These are phyloP conservation scores for Ceratocystiopsis sp. DNA, from an alignment of 2,329 filamentous ascomycete genomes.

Conservation along the genomic window DNA sequence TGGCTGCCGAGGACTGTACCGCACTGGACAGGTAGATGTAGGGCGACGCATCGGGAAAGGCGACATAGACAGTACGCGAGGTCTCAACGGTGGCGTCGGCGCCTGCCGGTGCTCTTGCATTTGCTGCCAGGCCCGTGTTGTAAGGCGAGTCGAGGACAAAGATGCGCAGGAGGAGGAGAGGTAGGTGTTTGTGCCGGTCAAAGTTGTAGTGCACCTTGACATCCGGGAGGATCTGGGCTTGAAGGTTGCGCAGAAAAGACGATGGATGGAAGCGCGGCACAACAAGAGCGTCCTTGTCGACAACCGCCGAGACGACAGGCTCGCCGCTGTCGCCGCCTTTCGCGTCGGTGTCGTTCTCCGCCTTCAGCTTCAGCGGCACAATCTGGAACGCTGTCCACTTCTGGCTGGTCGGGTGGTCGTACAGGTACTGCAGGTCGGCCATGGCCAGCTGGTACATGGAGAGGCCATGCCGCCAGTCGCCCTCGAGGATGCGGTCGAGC, in stretches of 20 bases:
- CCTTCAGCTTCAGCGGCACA: slow-evolving; percentile 27
- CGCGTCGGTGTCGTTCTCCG: slow-evolving; percentile 8
- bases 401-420: slow-evolving; percentile 46
- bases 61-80: slow-evolving; percentile 58
- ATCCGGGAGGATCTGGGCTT: slow-evolving; percentile 56
- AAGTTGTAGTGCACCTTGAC: slow-evolving; percentile 75
- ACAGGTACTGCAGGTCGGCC: slow-evolving; percentile 49
- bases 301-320: slow-evolving; percentile 17
- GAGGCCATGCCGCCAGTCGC: slow-evolving; percentile 51
- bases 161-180: slow-evolving; percentile 59
- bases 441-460: slow-evolving; percentile 51
- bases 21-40: slow-evolving; percentile 48
- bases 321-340: slow-evolving; percentile 5
- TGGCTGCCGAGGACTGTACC: slow-evolving; percentile 8
- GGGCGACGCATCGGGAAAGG: slow-evolving; percentile 66
- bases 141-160: slow-evolving; percentile 72
- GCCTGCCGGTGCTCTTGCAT: slow-evolving; percentile 13
- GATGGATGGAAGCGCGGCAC: slow-evolving; percentile 64
- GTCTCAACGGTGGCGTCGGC: slow-evolving; percentile 35
- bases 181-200: slow-evolving; percentile 50
- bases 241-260: slow-evolving; percentile 61
- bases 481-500: slow-evolving; percentile 44
- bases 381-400: slow-evolving; percentile 49
- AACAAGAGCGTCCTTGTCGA: slow-evolving; percentile 28
- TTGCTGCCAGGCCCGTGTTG: slow-evolving; percentile 38